phyloP scores from a whole-genome alignment of 495 filamentous ascomycete genomes.

The Xylaria curta region DNA sequence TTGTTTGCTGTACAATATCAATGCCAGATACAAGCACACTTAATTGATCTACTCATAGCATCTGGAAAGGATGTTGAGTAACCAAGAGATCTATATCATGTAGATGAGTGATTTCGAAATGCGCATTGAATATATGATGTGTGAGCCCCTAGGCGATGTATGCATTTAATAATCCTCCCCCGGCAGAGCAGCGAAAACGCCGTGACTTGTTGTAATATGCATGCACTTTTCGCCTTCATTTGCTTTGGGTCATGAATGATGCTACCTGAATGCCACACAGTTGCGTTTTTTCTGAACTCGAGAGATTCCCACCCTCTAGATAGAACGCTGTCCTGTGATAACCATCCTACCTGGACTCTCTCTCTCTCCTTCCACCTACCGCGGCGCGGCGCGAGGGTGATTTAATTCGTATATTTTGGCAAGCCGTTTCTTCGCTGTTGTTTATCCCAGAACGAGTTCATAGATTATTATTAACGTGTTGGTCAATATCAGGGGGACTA shows the following conservation, averaged over 20 bases:
- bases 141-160: background rate
- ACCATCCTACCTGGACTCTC: background rate
- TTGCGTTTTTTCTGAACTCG: background rate
- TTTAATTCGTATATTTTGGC: background rate
- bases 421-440: background rate
- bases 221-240: background rate
- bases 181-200: background rate
- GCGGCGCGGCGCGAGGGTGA: background rate
- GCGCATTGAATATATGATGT: background rate
- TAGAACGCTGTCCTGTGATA: background rate
- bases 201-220: background rate
- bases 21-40: slow-evolving; percentile 3
- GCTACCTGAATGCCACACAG: background rate
- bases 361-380: background rate
- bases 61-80: background rate
- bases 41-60: slow-evolving; percentile 1
- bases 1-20: slow-evolving; percentile 12
- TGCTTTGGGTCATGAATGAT: background rate
- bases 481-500: slow-evolving; percentile 92
- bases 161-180: background rate
- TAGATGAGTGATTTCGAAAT: background rate
- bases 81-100: background rate
- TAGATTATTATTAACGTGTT: slow-evolving; percentile 91
- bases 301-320: background rate
- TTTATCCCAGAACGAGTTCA: slow-evolving; percentile 81